Evolutionary conservation across 768 basidiomycete species (phyloP).

Genomic region (Infundibulicybe gibba): DNA sequence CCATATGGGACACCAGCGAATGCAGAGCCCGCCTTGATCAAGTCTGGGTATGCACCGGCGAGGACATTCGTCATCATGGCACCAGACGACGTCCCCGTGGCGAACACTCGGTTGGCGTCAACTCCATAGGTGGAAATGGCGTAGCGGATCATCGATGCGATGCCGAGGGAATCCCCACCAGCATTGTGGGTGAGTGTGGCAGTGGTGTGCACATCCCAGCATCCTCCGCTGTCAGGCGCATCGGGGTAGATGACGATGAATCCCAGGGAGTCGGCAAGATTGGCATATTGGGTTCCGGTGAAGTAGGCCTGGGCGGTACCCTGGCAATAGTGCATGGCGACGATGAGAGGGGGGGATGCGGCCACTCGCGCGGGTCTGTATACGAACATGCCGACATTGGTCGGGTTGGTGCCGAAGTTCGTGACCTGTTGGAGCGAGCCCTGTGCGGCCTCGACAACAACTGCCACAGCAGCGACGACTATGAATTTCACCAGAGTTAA

Average conservation of each 20-base stretch:
- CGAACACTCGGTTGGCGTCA: constrained; percentile 43
- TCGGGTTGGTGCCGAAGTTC: constrained; percentile 54
- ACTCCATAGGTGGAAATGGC: constrained; percentile 46
- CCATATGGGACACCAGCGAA: constrained; percentile 53
- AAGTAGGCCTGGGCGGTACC: constrained; percentile 52
- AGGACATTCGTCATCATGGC: constrained; percentile 62
- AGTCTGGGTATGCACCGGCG: constrained; percentile 49
- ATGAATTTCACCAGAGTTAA: constrained; percentile 13
- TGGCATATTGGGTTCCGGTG: constrained; percentile 43
- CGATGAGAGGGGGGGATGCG: constrained; percentile 40
- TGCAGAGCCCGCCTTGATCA: constrained; percentile 44
- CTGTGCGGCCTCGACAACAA: constrained; percentile 20
- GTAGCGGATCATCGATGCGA: constrained; percentile 42
- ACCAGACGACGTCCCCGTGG: constrained; percentile 51
- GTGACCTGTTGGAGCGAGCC: constrained; percentile 34
- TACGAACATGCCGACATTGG: constrained; percentile 43
- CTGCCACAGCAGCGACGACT: constrained; percentile 10
- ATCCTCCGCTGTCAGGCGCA: constrained; percentile 39
- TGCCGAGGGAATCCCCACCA: constrained; percentile 53
- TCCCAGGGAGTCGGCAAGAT: constrained; percentile 42
- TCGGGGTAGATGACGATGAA: constrained; percentile 51
- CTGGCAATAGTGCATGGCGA: constrained; percentile 51
- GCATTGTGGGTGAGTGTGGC: constrained; percentile 52
- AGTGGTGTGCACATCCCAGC: constrained; percentile 51
- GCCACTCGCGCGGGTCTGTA: constrained; percentile 36